Conservation (phyloP, 2,329 filamentous ascomycete genomes). For the Pyrenophora tritici-repentis region DNA sequence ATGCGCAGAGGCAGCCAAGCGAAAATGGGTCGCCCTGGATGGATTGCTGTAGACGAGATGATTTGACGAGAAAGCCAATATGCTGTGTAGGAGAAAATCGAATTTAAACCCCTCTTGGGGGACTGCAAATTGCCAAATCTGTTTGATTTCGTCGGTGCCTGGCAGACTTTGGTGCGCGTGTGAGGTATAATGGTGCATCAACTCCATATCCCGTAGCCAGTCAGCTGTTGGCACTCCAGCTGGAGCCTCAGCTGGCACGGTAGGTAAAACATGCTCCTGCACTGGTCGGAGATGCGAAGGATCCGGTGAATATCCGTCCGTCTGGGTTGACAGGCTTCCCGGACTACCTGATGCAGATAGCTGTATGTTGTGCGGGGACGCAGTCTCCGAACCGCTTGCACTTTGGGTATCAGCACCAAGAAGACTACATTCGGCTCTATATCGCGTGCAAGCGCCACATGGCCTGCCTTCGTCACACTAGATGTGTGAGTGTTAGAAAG, state of each 20-base stretch:
- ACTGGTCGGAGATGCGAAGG: not conserved
- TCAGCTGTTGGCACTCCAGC: not conserved
- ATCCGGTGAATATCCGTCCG: slow-evolving; percentile 7
- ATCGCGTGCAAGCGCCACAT: slow-evolving; percentile 34
- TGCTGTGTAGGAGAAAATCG: slow-evolving; percentile 46
- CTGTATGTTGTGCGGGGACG: not conserved
- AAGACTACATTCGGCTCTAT: slow-evolving; percentile 39
- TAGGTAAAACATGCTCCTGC: not conserved
- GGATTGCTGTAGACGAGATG: slow-evolving; percentile 41
- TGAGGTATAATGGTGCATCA: slow-evolving; percentile 39
- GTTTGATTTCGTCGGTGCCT: slow-evolving; percentile 27
- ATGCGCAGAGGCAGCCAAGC: slow-evolving; percentile 35
- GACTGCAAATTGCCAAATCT: slow-evolving; percentile 42
- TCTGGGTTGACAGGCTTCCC: not conserved
- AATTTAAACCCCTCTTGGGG: slow-evolving; percentile 43
- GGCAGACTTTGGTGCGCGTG: slow-evolving; percentile 30
- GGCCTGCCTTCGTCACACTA: slow-evolving; percentile 40
- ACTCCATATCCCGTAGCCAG: slow-evolving; percentile 36
- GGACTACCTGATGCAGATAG: slow-evolving; percentile 2
- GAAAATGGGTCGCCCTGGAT: slow-evolving; percentile 22
- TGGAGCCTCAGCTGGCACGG: not conserved
- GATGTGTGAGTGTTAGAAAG: slow-evolving; percentile 5
- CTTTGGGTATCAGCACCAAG: slow-evolving; percentile 7
- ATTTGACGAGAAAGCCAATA: slow-evolving; percentile 47
- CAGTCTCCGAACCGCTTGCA: not conserved